Evolutionary conservation across 495 filamentous ascomycete species (phyloP), one percentile per base, ranked within the genome.

Genomic region (Bathelium albidoporum): DNA sequence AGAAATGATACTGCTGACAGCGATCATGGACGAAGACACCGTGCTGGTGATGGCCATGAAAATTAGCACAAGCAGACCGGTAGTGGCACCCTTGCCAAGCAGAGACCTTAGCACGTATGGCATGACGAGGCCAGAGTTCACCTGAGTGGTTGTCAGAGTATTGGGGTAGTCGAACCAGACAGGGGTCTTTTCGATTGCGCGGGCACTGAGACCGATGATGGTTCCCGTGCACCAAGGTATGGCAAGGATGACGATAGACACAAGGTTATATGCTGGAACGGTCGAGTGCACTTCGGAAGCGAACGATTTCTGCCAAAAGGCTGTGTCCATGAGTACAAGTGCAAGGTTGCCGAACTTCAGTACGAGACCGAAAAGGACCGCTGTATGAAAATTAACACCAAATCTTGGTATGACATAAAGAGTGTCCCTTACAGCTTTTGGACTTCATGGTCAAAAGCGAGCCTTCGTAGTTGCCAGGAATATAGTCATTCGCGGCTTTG

Each of bases 301-400:
- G 64, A 81, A 78, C 1, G 76, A 73, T 45, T 80, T 80, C 65
- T 77, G 78, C 58, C 77, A 80, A 65, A 78, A 78, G 55, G 73
- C 75, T 0, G 75, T 79, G 60, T 79, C 77, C 76, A 77, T 79
- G n/a, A 66, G 61, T 16, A 70, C 66, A 18, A 68, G 39, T 44
- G 63, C 66, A 59, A 68, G 67, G 59, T 70, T 70, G 16, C 63
- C 69, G 44, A 44, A 62, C 26, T 68, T 68, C 44, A 68, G 66
- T 28, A 70, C 34, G 16, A 70, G 62, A 24, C 66, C 66, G 45
- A 70, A 70, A 24, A 68, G 59, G 31, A 68, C 64, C 10, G 62
- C 65, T 31, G 44, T 24, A 31, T 32, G 4, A 55, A 20, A 11
- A 28, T 39, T 39, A 59, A 16, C 41, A 26, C 29, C n/a, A 7